Conservation (phyloP, 495 filamentous ascomycete genomes). For the Hyaloscypha hepaticicola region DNA sequence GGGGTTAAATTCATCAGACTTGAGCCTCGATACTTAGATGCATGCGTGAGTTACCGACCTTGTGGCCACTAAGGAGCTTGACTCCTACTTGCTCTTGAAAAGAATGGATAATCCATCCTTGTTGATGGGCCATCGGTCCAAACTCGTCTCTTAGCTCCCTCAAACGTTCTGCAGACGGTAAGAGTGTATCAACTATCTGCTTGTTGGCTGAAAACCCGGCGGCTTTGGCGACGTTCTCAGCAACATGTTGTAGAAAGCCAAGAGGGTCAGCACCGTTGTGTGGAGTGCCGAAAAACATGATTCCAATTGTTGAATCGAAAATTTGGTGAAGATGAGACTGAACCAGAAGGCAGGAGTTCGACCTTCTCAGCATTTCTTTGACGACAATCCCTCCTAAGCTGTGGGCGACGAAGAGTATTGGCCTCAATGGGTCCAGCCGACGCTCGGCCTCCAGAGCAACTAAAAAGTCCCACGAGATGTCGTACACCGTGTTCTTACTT, state of each 20-base stretch:
- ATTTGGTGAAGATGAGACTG: slow-evolving; percentile 34
- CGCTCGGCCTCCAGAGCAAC: slow-evolving; percentile 9
- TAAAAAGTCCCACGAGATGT: slow-evolving; percentile 10
- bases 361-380: slow-evolving; percentile 8
- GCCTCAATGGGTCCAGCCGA: slow-evolving; percentile 8
- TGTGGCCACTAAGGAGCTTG: slow-evolving; percentile 13
- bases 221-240: slow-evolving; percentile 23
- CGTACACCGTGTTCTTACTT: slow-evolving; percentile 18
- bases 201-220: slow-evolving; percentile 24
- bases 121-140: slow-evolving; percentile 25
- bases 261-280: slow-evolving; percentile 36
- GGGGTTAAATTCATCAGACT: not conserved
- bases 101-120: slow-evolving; percentile 30
- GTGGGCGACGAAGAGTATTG: slow-evolving; percentile 25
- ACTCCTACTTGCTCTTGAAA: slow-evolving; percentile 31
- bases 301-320: slow-evolving; percentile 33
- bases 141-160: slow-evolving; percentile 31
- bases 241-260: slow-evolving; percentile 21
- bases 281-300: slow-evolving; percentile 44
- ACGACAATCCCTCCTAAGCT: slow-evolving; percentile 21
- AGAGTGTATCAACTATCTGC: slow-evolving; percentile 29
- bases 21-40: not conserved
- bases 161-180: slow-evolving; percentile 30
- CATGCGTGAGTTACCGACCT: slow-evolving; percentile 10
- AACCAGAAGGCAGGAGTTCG: not conserved